phyloP scores from a whole-genome alignment of 257 asterid genomes.

The Gardenia jasminoides region DNA sequence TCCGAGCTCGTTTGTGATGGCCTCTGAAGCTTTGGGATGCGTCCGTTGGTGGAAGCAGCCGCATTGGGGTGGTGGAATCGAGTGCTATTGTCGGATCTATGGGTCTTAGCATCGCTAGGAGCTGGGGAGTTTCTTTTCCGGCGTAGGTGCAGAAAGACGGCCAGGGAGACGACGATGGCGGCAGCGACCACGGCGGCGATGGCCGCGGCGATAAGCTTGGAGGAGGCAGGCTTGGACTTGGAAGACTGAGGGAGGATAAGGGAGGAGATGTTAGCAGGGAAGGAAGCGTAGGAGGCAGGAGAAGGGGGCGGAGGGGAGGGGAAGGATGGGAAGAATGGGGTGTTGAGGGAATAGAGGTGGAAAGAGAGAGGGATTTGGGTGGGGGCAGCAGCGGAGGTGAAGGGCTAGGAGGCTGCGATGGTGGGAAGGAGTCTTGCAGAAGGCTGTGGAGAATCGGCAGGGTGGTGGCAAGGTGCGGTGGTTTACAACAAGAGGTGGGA shows the following conservation, averaged over 20 bases:
- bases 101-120: constrained; percentile 42
- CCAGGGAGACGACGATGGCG: constrained; percentile 45
- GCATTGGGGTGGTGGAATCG: constrained; percentile 24
- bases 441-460: constrained; percentile 79
- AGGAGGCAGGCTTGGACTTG: constrained; percentile 42
- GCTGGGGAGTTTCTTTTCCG: constrained; percentile 26
- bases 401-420: constrained; percentile 35
- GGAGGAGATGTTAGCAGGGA: constrained; percentile 67
- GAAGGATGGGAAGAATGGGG: constrained; percentile 48
- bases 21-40: constrained; percentile 75
- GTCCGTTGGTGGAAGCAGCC: background rate
- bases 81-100: constrained; percentile 54
- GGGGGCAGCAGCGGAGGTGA: constrained; percentile 50
- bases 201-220: constrained; percentile 61
- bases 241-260: constrained; percentile 46
- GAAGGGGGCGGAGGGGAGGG: constrained; percentile 55
- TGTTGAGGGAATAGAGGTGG: constrained; percentile 32
- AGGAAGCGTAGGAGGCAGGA: constrained; percentile 55
- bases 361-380: constrained; percentile 20
- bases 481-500: constrained; percentile 13
- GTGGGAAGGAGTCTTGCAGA: constrained; percentile 48
- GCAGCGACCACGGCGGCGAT: constrained; percentile 64
- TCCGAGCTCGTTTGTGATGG: constrained; percentile 91
- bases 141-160: constrained; percentile 57
- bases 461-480: constrained; percentile 27